phyloP scores from a whole-genome alignment of 805 yeast species.

The Candida ponderosae region DNA sequence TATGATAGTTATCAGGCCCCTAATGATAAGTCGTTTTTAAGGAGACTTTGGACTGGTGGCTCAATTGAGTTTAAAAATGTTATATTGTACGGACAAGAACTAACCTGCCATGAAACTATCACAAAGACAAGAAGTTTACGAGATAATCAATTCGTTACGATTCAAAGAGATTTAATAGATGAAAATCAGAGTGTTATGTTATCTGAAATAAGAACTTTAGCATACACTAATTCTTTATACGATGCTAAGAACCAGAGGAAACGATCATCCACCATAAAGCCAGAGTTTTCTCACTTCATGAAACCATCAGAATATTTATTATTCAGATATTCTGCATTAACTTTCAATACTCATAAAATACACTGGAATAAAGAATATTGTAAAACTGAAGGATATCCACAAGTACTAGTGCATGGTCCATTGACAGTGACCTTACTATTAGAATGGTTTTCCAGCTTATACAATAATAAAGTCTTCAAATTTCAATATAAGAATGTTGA shows the following conservation, averaged over 20 bases:
- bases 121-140: conserved; percentile 28
- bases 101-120: conserved; percentile 49
- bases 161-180: conserved; percentile 39
- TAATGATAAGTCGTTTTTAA: conserved; percentile 25
- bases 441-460: conserved; percentile 34
- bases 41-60: conserved; percentile 83
- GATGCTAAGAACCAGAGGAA: conserved; percentile 11
- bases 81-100: conserved; percentile 26
- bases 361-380: conserved; percentile 65
- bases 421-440: conserved; percentile 54
- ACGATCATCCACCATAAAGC: conserved; percentile 30
- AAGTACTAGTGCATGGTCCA: conserved; percentile 75
- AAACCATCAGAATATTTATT: conserved; percentile 36
- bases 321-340: conserved; percentile 63
- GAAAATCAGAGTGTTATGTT: conserved; percentile 19
- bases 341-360: conserved; percentile 78
- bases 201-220: conserved; percentile 50
- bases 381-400: conserved; percentile 49
- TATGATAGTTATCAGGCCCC: conserved; percentile 61
- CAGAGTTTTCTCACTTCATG: conserved; percentile 21
- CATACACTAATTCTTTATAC: conserved; percentile 43
- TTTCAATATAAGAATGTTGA: conserved; percentile 36
- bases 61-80: conserved; percentile 34
- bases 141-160: conserved; percentile 41
- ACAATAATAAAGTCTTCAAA: conserved; percentile 13